phyloP scores from a whole-genome alignment of 768 basidiomycete species.

The Atractiella rhizophila region DNA sequence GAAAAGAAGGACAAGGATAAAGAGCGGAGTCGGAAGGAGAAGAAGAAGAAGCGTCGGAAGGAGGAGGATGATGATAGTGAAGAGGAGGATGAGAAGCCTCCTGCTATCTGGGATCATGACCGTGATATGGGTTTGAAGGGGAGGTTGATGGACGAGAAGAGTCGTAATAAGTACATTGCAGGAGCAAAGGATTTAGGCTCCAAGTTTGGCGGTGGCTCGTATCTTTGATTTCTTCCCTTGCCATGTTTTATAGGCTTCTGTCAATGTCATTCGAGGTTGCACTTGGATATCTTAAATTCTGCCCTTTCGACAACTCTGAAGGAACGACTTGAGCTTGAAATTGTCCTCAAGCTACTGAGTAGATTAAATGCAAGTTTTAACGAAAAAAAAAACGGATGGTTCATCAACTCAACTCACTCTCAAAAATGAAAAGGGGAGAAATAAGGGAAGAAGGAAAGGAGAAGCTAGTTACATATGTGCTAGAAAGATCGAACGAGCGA shows the following conservation, averaged over 20 bases:
- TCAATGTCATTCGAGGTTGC: too few relatives aligned
- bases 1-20: constrained; percentile 2
- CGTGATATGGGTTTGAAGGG: constrained; percentile 54
- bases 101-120: constrained; percentile 70
- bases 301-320: too few relatives aligned
- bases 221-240: constrained; percentile 2
- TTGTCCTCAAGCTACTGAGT: too few relatives aligned
- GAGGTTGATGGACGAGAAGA: constrained; percentile 4
- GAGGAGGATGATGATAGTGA: neutral
- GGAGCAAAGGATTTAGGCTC: constrained; percentile 14
- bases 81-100: constrained; percentile 8
- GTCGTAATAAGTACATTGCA: constrained; percentile 1
- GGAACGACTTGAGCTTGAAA: too few relatives aligned
- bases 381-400: too few relatives aligned
- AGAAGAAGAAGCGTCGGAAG: constrained; percentile 3
- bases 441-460: too few relatives aligned
- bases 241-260: constrained; percentile 6
- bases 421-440: too few relatives aligned
- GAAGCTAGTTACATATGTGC: too few relatives aligned
- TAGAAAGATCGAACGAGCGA: too few relatives aligned
- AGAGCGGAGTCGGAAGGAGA: constrained; percentile 3
- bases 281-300: too few relatives aligned
- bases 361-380: too few relatives aligned
- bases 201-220: constrained; percentile 7
- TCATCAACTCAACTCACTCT: too few relatives aligned